Conservation (phyloP, 352 stramenopile genomes). For the Phytophthora pinifolia region DNA sequence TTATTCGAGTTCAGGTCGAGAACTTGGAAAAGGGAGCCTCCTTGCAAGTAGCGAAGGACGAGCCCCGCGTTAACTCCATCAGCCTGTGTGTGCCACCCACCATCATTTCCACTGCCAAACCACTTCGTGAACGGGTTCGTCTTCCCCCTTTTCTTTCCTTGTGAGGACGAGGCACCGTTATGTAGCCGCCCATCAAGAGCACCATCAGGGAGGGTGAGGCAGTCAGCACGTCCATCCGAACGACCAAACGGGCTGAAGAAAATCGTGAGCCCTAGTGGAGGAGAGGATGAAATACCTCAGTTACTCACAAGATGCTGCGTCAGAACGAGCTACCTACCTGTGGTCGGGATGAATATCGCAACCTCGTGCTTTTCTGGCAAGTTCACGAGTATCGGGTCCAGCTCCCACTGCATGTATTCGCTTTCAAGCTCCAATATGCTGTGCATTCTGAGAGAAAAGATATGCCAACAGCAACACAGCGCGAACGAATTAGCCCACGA, state of each 20-base stretch:
- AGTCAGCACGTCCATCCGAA: conserved; percentile 45
- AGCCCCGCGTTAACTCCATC: conserved; percentile 34
- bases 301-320: too few species aligned
- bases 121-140: conserved; percentile 52
- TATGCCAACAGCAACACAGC: neutral
- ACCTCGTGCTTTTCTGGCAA: conserved; percentile 44
- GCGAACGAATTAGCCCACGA: too few species aligned
- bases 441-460: conserved; percentile 34
- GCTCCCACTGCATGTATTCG: conserved; percentile 69
- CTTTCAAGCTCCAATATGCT: conserved; percentile 63
- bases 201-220: conserved; percentile 56
- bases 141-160: conserved; percentile 23
- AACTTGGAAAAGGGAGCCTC: conserved; percentile 57
- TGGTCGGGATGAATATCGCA: conserved; percentile 60
- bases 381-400: conserved; percentile 48
- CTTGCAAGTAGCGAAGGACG: conserved; percentile 50
- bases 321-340: conserved; percentile 28
- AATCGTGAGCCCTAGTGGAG: conserved; percentile 39
- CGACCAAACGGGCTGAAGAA: conserved; percentile 43
- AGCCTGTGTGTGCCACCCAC: conserved; percentile 21
- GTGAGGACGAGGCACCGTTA: conserved; percentile 7
- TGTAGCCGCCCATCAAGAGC: conserved; percentile 53
- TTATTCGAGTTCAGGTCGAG: conserved; percentile 41
- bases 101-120: conserved; percentile 29
- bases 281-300: neutral